Conservation (phyloP, 1,284 basidiomycete genomes). For the Exsudoporus floridanus region DNA sequence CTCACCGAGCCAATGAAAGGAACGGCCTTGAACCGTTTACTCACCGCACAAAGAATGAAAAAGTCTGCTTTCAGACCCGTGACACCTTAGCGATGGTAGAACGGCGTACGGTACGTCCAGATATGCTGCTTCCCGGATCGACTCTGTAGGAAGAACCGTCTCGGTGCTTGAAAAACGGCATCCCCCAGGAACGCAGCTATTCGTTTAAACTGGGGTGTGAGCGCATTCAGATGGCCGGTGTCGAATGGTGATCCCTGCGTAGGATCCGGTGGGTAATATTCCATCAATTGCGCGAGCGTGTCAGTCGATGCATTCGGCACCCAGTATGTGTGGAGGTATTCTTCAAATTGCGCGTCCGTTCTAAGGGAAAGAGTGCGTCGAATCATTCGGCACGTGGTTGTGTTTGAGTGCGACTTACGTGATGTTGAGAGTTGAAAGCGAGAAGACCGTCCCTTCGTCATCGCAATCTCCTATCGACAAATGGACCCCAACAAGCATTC, state of each 20-base stretch:
- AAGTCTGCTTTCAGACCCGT: no score
- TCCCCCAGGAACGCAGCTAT: constrained; percentile 54
- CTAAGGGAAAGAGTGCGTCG: constrained; percentile 18
- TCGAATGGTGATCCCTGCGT: constrained; percentile 52
- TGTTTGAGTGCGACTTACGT: constrained; percentile 10
- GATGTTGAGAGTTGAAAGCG: constrained; percentile 43
- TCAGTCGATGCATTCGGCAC: constrained; percentile 17
- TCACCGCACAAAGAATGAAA: constrained; percentile 20
- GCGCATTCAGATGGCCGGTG: constrained; percentile 44
- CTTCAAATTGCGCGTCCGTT: constrained; percentile 37
- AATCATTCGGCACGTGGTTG: not conserved
- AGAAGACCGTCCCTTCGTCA: constrained; percentile 58
- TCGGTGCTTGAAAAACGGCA: constrained; percentile 52
- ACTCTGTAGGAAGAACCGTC: constrained; percentile 50
- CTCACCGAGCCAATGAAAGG: constrained; percentile 42
- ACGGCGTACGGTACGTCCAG: constrained; percentile 46
- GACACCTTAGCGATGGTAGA: not conserved
- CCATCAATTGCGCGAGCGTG: constrained; percentile 36
- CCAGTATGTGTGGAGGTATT: constrained; percentile 38
- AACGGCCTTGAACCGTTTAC: constrained; percentile 43
- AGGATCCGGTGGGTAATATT: constrained; percentile 45
- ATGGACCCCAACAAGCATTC: no score
- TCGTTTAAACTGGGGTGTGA: constrained; percentile 54
- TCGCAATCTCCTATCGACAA: constrained; percentile 45
- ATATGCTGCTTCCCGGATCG: constrained; percentile 43